phyloP scores from a whole-genome alignment of 306 rosid species.

The Cicer cuneatum region DNA sequence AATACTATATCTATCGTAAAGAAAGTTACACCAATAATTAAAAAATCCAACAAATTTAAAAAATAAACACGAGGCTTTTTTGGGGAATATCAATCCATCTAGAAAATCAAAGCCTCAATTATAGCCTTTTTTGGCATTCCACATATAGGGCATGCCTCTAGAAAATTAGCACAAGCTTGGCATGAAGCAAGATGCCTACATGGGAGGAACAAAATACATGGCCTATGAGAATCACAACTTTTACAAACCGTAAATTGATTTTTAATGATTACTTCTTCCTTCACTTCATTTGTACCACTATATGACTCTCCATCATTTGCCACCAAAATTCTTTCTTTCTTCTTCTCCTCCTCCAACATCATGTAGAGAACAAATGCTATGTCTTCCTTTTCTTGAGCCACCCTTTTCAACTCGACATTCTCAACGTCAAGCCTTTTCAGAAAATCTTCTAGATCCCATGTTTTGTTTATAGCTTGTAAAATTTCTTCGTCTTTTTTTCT shows the following conservation, averaged over 20 bases:
- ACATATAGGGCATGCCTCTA: slow-evolving; percentile 84
- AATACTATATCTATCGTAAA: too few relatives aligned
- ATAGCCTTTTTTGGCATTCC: slow-evolving; percentile 64
- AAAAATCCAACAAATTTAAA: too few relatives aligned
- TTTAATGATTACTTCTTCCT: too few relatives aligned
- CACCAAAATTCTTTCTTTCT: neutral
- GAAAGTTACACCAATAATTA: too few relatives aligned
- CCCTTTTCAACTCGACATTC: slow-evolving; percentile 62
- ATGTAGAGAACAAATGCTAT: slow-evolving; percentile 55
- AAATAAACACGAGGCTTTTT: too few relatives aligned
- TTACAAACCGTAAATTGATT: too few relatives aligned
- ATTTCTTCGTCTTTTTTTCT: slow-evolving; percentile 69
- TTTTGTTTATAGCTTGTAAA: slow-evolving; percentile 51
- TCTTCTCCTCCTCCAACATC: slow-evolving; percentile 47
- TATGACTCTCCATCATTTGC: slow-evolving; percentile 75
- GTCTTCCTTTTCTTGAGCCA: slow-evolving; percentile 73
- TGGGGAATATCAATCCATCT: too few relatives aligned
- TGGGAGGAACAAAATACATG: slow-evolving; percentile 63
- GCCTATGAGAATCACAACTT: too few relatives aligned
- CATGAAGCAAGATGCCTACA: slow-evolving; percentile 39
- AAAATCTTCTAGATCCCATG: slow-evolving; percentile 61
- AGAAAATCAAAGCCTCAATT: slow-evolving; percentile 50
- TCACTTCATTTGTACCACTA: slow-evolving; percentile 33
- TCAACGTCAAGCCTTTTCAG: slow-evolving; percentile 64
- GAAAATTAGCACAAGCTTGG: slow-evolving; percentile 61